Evolutionary conservation across 331 rosid species (phyloP).

Genomic region (Prunus yedoensis): DNA sequence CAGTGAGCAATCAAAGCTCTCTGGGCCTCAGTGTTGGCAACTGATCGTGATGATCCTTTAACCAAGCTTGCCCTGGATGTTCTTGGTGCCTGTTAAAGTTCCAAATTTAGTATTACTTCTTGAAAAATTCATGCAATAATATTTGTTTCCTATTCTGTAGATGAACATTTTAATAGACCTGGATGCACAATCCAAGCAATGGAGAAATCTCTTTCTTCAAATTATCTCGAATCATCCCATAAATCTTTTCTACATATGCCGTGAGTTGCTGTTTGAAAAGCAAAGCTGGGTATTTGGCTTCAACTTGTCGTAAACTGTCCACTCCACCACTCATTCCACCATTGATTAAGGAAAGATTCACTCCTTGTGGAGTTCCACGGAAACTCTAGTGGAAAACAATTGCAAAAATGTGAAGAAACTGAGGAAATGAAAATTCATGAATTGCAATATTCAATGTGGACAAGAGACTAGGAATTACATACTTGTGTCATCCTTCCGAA

Average conservation of each 20-base stretch:
- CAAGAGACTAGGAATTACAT: slow-evolving; percentile 32
- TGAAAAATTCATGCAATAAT: slow-evolving; percentile 11
- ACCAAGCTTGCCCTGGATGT: slow-evolving; percentile 89
- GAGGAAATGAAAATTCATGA: slow-evolving; percentile 19
- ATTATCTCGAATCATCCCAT: slow-evolving; percentile 70
- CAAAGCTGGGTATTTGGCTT: slow-evolving; percentile 88
- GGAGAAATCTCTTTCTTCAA: slow-evolving; percentile 59
- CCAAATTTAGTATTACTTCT: neutral
- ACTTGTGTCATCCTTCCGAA: slow-evolving; percentile 87
- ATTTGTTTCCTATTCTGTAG: neutral
- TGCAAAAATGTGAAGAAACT: slow-evolving; percentile 7
- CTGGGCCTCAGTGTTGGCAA: slow-evolving; percentile 75
- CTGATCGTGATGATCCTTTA: slow-evolving; percentile 79
- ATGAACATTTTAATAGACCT: slow-evolving; percentile 41
- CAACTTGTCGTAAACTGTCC: slow-evolving; percentile 70
- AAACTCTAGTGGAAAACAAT: slow-evolving; percentile 53
- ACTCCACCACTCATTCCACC: slow-evolving; percentile 57
- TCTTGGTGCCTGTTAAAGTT: slow-evolving; percentile 68
- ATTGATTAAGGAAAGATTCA: slow-evolving; percentile 54
- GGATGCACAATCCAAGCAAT: slow-evolving; percentile 83
- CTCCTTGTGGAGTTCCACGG: slow-evolving; percentile 80
- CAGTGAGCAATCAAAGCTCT: slow-evolving; percentile 81
- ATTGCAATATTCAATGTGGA: slow-evolving; percentile 4
- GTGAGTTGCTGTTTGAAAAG: slow-evolving; percentile 93
- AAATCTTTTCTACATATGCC: slow-evolving; percentile 85